Conservation (phyloP, 805 yeast species). For the Ogataea neopini region DNA sequence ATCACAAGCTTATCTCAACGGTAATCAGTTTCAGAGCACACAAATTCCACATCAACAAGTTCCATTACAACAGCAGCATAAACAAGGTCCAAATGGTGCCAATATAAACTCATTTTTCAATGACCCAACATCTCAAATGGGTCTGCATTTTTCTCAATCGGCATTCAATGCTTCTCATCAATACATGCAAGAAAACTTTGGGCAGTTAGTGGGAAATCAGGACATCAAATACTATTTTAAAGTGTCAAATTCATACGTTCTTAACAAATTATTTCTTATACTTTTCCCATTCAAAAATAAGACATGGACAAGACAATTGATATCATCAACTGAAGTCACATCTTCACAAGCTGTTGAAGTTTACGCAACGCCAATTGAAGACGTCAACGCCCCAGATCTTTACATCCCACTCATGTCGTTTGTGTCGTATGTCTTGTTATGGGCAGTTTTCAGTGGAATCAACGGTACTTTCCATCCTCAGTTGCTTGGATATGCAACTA, state of each 20-base stretch:
- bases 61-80: constrained; percentile 13
- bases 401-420: constrained; percentile 95
- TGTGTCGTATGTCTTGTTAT: constrained; percentile 78
- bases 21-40: constrained; percentile 28
- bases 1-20: constrained; percentile 15
- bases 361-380: constrained; percentile 79
- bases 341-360: constrained; percentile 35
- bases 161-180: constrained; percentile 83
- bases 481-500: constrained; percentile 80
- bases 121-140: constrained; percentile 82
- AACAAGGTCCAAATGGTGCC: constrained; percentile 20
- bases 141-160: constrained; percentile 82
- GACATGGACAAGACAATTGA: constrained; percentile 70
- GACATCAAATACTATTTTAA: constrained; percentile 85
- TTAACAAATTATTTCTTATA: constrained; percentile 68
- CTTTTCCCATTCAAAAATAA: constrained; percentile 83
- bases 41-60: constrained; percentile 29
- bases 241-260: constrained; percentile 86
- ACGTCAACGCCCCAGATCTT: constrained; percentile 93
- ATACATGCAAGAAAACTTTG: constrained; percentile 72
- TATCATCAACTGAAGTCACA: constrained; percentile 38
- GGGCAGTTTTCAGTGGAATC: constrained; percentile 84
- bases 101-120: constrained; percentile 51
- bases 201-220: constrained; percentile 48
- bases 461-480: constrained; percentile 92